phyloP scores from a whole-genome alignment of 495 filamentous ascomycete genomes.

The Tetracladium setigerum region DNA sequence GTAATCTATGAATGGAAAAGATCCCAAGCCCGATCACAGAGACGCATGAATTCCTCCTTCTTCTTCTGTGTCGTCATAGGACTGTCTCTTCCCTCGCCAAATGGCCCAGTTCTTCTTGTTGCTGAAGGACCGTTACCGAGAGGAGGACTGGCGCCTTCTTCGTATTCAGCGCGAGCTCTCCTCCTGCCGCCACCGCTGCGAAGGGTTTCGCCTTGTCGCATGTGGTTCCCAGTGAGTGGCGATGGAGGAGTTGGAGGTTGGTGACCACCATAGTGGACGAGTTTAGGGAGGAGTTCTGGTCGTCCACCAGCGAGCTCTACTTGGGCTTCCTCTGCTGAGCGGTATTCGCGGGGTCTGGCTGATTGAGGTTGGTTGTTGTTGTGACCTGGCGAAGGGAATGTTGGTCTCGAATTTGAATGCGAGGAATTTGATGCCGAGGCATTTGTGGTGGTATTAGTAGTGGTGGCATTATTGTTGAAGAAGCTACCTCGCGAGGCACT shows the following conservation, averaged over 20 bases:
- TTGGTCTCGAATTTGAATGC: constrained; percentile 57
- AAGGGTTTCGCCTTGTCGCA: constrained; percentile 27
- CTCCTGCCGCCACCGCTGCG: constrained; percentile 50
- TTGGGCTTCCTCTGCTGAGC: constrained; percentile 91
- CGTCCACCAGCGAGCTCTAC: constrained; percentile 83
- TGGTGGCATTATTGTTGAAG: constrained; percentile 15
- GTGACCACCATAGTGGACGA: constrained; percentile 89
- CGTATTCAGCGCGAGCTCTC: constrained; percentile 79
- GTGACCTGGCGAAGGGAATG: constrained; percentile 72
- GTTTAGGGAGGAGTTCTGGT: constrained; percentile 82
- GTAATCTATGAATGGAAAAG: constrained; percentile 78
- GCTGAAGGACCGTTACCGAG: constrained; percentile 52
- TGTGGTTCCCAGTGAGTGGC: constrained; percentile 40
- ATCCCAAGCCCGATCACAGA: constrained; percentile 92
- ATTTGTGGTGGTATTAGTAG: neutral
- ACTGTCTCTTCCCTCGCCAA: constrained; percentile 70
- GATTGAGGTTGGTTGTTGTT: constrained; percentile 38
- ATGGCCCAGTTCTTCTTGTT: constrained; percentile 52
- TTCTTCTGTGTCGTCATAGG: constrained; percentile 80
- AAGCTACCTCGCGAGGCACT: constrained; percentile 21
- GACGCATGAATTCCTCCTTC: constrained; percentile 84
- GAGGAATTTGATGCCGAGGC: constrained; percentile 53
- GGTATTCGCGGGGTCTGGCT: constrained; percentile 74
- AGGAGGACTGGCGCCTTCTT: constrained; percentile 76
- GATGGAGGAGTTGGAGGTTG: constrained; percentile 91